phyloP scores from a whole-genome alignment of 2,329 filamentous ascomycete species.

The Hypocrella siamensis region DNA sequence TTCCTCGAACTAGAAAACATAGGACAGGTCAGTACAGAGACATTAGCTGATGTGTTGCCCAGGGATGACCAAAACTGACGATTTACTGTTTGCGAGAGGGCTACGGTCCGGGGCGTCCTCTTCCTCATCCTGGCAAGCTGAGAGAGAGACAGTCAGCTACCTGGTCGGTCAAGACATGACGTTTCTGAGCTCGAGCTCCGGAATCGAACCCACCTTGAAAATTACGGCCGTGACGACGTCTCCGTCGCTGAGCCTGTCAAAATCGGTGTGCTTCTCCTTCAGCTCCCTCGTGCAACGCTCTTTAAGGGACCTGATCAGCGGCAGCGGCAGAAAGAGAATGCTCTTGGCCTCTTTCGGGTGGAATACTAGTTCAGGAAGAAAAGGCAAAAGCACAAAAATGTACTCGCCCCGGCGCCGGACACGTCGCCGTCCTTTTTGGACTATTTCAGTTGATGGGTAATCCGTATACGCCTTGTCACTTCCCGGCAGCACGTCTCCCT shows the following conservation, averaged over 20 bases:
- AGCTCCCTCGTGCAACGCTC: not conserved
- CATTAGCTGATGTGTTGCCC: too few species aligned
- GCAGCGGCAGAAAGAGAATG: conserved; percentile 2
- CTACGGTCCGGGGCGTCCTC: not conserved
- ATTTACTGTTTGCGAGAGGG: conserved; percentile 1
- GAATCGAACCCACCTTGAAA: conserved; percentile 3
- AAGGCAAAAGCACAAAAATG: not conserved
- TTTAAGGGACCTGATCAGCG: not conserved
- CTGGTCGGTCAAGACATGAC: not conserved
- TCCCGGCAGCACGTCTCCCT: conserved; percentile 2
- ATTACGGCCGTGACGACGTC: conserved; percentile 5
- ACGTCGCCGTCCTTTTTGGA: not conserved
- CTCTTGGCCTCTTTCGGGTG: not conserved
- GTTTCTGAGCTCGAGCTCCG: not conserved
- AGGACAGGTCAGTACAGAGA: not conserved
- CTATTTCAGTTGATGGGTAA: not conserved
- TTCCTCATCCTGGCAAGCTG: conserved; percentile 1
- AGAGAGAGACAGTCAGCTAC: not conserved
- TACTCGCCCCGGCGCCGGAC: conserved; percentile 1
- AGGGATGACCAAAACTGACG: too few species aligned
- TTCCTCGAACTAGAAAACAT: not conserved
- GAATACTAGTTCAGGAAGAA: conserved; percentile 1
- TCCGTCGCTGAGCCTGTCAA: conserved; percentile 2
- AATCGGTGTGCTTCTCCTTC: conserved; percentile 1
- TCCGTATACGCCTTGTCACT: not conserved